Percentiles rank a stretch among this genome's conserved stretches.
These are phyloP conservation scores for Alternaria viburni DNA, from an alignment of 2,329 filamentous ascomycete genomes.

Conservation along the genomic window DNA sequence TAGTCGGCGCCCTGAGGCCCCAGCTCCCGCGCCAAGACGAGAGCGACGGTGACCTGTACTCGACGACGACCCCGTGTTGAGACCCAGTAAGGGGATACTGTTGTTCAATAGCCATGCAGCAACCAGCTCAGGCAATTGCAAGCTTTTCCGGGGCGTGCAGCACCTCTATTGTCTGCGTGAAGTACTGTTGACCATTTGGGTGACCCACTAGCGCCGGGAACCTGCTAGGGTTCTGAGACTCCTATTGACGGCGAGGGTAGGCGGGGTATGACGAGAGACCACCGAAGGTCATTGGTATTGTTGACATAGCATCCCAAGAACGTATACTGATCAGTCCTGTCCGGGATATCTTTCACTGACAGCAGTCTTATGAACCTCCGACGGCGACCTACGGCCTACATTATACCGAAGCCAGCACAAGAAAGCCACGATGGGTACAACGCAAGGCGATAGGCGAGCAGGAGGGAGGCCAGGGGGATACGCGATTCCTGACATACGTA, in stretches of 20 bases:
- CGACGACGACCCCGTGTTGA: background rate
- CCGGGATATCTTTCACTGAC: background rate
- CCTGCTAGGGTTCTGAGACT: background rate
- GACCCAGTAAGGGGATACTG: background rate
- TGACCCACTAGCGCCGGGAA: background rate
- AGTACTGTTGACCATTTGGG: background rate
- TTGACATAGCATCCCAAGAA: background rate
- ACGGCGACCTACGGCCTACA: background rate
- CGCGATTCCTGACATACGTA: background rate
- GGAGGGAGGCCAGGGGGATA: background rate
- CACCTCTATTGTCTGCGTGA: background rate
- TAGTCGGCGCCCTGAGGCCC: background rate
- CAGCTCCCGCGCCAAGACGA: background rate
- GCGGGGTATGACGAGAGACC: background rate
- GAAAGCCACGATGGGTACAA: background rate
- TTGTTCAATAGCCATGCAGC: background rate
- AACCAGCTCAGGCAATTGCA: background rate
- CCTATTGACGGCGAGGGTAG: background rate
- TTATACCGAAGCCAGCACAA: background rate
- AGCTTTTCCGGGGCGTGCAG: background rate
- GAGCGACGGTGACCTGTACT: background rate
- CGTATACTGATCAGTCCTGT: background rate
- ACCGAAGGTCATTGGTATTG: background rate
- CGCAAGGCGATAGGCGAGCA: too few relatives aligned
- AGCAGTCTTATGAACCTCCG: background rate